Base-by-base conservation (phyloP, 495 filamentous ascomycete genomes). In the Penicillium salamii region DNA sequence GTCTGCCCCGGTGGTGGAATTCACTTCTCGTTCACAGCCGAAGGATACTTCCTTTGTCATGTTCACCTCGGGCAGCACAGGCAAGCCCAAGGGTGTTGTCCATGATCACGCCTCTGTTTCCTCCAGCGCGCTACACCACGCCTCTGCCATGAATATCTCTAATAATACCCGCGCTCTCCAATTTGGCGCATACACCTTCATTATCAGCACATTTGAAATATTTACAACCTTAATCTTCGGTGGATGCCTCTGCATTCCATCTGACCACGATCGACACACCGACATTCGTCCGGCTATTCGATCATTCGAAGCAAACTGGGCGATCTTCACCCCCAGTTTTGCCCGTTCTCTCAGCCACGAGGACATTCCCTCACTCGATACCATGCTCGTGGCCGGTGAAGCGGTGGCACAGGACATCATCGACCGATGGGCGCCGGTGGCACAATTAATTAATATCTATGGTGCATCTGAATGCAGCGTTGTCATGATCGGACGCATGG, bases 131-230 rank as follows among this genome's bases (percentile, higher is more conserved):
- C 19, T 20, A 5, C 9, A 26, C 15, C 41, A 50, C 24, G 50
- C 19, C 1, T 29, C 56, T 0, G 46, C 50, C 24, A 50, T 57
- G 48, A 45, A 48, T 28, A 42, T 55, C 19, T 20, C 36, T 15
- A 29, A 34, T 28, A 32, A 32, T 32, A 32, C 29, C 12, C 29
- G 29, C 29, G 29, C 29, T 12, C 75, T 88, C 55, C 82, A 86
- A 48, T 76, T 82, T 40, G 77, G 80, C 1, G 76, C 81, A 18
- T 83, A 79, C 59, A 75, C 78, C 7, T 82, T 83, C 46, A 82
- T 86, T 53, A 70, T 78, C 21, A 76, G 76, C 37, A 71, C 82
- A 21, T 63, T 71, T 13, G 83, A 87, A 49, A 76, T 84, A 8
- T 79, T 84, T 42, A 78, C 78, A 1, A 81, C 82, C 0, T 62